Evolutionary conservation across 2,329 filamentous ascomycete species (phyloP).

Genomic region (Madurella fahalii): DNA sequence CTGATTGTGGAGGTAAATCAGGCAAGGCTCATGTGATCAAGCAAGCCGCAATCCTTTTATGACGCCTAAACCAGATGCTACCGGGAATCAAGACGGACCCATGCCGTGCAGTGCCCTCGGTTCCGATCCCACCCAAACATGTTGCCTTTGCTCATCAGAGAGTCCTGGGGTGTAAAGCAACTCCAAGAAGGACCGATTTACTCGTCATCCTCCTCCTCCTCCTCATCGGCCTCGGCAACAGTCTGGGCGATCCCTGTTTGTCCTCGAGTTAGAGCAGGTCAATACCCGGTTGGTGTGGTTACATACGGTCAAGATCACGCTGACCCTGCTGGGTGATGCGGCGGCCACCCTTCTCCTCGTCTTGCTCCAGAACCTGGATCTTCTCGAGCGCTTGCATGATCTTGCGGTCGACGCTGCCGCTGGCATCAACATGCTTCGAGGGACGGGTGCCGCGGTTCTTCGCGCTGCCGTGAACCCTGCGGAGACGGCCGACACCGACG

Average conservation of each 20-base stretch:
- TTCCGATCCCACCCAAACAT: constrained; percentile 4
- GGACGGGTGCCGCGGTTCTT: constrained; percentile 96
- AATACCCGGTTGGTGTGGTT: neutral
- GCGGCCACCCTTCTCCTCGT: constrained; percentile 97
- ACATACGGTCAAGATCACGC: constrained; percentile 90
- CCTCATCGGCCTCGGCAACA: constrained; percentile 68
- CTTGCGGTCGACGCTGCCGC: constrained; percentile 94
- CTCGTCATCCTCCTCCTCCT: constrained; percentile 62
- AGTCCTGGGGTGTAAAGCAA: neutral
- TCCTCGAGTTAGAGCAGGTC: neutral
- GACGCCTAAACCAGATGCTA: constrained; percentile 37
- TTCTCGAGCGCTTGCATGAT: constrained; percentile 97
- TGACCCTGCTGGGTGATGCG: constrained; percentile 97
- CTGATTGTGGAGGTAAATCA: constrained; percentile 13
- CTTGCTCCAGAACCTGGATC: constrained; percentile 96
- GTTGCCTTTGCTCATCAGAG: neutral
- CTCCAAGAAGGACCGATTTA: constrained; percentile 39
- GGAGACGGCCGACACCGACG: constrained; percentile 94
- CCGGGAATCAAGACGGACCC: constrained; percentile 30
- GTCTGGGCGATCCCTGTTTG: constrained; percentile 69
- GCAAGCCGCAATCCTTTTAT: constrained; percentile 29
- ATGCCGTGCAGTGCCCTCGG: constrained; percentile 19
- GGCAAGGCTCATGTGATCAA: constrained; percentile 25
- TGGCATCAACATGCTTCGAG: constrained; percentile 92
- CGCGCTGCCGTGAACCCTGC: constrained; percentile 91